These are phyloP conservation scores for Pythium brachiatum DNA, from an alignment of 352 stramenopile species.

Conservation along the genomic window DNA sequence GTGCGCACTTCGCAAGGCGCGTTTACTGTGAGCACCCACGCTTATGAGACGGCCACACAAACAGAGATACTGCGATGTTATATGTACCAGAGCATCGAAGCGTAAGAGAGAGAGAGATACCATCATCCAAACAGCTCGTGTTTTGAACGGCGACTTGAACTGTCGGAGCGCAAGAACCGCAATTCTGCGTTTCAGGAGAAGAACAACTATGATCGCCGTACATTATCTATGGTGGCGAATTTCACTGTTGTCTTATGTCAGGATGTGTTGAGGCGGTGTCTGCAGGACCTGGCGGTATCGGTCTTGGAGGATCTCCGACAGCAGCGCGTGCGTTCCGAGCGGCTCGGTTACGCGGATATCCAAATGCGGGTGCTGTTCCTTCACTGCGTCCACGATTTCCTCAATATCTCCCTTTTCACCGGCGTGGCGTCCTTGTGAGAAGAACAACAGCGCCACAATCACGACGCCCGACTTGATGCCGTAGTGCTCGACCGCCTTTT, in stretches of 20 bases:
- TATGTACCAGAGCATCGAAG: background rate
- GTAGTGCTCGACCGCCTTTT: constrained; percentile 61
- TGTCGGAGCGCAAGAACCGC: too few relatives aligned
- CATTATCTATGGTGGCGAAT: too few relatives aligned
- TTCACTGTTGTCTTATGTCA: constrained; percentile 7
- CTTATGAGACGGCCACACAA: background rate
- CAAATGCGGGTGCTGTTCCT: constrained; percentile 37
- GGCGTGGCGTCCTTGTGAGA: constrained; percentile 71
- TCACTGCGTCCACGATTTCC: constrained; percentile 56
- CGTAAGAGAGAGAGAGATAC: too few relatives aligned
- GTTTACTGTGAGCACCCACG: background rate
- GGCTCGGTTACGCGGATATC: constrained; percentile 64
- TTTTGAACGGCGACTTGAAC: too few relatives aligned
- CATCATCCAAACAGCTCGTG: too few relatives aligned
- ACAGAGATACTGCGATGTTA: background rate
- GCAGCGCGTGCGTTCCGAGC: constrained; percentile 55
- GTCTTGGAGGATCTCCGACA: constrained; percentile 65
- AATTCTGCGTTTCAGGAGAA: too few relatives aligned
- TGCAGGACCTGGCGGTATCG: constrained; percentile 44
- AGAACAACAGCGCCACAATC: constrained; percentile 72
- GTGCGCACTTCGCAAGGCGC: constrained; percentile 46
- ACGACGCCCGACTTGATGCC: constrained; percentile 56
- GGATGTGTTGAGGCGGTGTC: constrained; percentile 4
- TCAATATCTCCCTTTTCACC: constrained; percentile 78
- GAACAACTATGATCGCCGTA: background rate